Evolutionary conservation across 768 basidiomycete genomes (phyloP).

Genomic region (Boletus rubropictus): DNA sequence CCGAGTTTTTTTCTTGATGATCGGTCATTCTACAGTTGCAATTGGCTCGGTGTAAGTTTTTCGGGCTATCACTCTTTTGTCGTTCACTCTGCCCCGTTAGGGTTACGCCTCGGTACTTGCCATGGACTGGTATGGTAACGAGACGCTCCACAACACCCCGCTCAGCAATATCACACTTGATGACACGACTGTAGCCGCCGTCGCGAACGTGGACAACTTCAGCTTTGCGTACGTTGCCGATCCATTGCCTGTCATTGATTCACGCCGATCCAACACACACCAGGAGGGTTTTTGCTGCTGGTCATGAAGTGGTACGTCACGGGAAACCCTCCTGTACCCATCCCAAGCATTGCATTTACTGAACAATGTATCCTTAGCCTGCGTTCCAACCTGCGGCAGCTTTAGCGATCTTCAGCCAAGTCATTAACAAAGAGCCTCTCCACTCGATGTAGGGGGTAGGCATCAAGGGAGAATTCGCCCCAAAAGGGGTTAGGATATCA

Average conservation of each 20-base stretch:
- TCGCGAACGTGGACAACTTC: constrained; percentile 63
- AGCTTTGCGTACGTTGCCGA: constrained; percentile 53
- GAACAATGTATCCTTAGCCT: constrained; percentile 34
- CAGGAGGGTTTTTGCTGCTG: constrained; percentile 52
- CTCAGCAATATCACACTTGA: constrained; percentile 53
- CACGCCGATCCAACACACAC: background rate
- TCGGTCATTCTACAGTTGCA: constrained; percentile 9
- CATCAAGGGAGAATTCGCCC: background rate
- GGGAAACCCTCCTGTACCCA: background rate
- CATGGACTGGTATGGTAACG: constrained; percentile 45
- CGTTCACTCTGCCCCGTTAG: constrained; percentile 14
- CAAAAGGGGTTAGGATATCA: background rate
- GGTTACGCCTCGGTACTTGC: constrained; percentile 34
- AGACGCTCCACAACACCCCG: constrained; percentile 35
- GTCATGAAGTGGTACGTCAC: constrained; percentile 56
- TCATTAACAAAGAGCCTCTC: constrained; percentile 45
- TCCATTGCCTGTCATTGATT: background rate
- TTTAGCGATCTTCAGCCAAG: constrained; percentile 53
- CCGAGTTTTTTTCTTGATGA: background rate
- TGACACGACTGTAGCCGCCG: constrained; percentile 47
- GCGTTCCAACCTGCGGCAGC: constrained; percentile 58
- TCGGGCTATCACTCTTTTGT: background rate
- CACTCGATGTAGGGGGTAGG: constrained; percentile 39
- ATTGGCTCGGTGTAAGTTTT: constrained; percentile 32
- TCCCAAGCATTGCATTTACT: background rate